phyloP scores from a whole-genome alignment of 208 protist species.

The Acanthamoeba healyi region DNA sequence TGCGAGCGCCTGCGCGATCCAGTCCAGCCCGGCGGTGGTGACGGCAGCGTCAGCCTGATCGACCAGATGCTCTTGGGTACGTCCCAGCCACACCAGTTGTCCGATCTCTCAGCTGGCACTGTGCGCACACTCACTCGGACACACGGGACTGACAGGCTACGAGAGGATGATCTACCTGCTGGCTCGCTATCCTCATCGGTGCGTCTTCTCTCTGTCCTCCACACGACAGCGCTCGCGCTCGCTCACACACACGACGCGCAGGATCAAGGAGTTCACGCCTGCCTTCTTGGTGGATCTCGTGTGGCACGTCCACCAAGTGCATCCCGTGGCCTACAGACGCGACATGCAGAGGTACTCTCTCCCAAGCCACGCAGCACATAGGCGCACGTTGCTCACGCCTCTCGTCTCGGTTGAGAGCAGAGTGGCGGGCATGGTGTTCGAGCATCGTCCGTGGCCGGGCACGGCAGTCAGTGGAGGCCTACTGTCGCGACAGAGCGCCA shows the following conservation, averaged over 20 bases:
- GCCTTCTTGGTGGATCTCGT: background rate
- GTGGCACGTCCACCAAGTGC: conserved; percentile 8
- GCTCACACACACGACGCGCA: too few relatives aligned
- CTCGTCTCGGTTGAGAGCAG: too few relatives aligned
- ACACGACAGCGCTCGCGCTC: too few relatives aligned
- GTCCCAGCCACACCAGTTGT: too few relatives aligned
- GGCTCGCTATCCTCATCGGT: background rate
- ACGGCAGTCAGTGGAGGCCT: background rate
- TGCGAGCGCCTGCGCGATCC: background rate
- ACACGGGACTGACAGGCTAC: too few relatives aligned
- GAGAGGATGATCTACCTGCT: conserved; percentile 1
- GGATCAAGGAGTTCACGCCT: background rate
- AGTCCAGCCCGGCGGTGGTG: background rate
- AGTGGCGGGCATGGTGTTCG: background rate
- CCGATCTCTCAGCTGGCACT: background rate
- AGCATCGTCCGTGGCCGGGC: background rate
- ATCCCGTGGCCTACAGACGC: background rate
- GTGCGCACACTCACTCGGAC: too few relatives aligned
- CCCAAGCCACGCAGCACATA: too few relatives aligned
- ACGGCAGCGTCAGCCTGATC: too few relatives aligned
- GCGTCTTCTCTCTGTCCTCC: background rate
- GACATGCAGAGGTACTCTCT: background rate
- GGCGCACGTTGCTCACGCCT: too few relatives aligned
- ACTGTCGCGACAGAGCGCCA: background rate
- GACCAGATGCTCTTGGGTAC: background rate